Evolutionary conservation across 1,139 yeast species (phyloP), one percentile per base, ranked within the genome.

Genomic region (Saccharomyces hybrid): DNA sequence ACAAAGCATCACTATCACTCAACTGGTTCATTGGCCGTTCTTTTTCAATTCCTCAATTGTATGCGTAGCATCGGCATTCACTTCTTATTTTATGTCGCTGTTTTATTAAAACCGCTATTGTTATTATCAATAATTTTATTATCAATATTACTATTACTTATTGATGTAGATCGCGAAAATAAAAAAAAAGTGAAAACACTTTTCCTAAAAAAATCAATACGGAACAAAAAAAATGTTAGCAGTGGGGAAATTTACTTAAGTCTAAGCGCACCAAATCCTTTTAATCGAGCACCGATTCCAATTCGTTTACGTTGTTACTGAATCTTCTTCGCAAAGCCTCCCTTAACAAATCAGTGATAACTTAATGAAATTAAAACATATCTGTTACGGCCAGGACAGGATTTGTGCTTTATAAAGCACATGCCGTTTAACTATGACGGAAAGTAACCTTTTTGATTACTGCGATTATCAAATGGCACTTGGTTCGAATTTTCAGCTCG

Each of bases 1-100:
- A 70, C 57, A 78, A 68, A 50, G 70, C 49, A 21, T 44, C 47
- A 42, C 38, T 44, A 11, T 38, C 24, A 24, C 29, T 38, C 19
- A 38, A 11, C 24, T 38, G 44, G 44, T 34, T 26, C 52, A 51
- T 51, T 12, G n/a, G 24, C 28, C 21, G 14, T 38, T 8, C 6
- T 26, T 21, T 29, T 29, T 12, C 14, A 14, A n/a, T n/a, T 28
- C 8, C 34, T 32, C 14, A 14, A 31, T n/a, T 11, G 12, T 32
- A 24, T 4, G 29, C n/a, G 29, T 29, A 29, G 19, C 14, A 31
- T 14, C 27, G n/a, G 16, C 26, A 16, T 38, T 9, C 14, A 19
- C 49, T 11, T 14, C 12, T 16, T 38, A 4, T 16, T 16, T 9
- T 9, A 16, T 16, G 24, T 21, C 24, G 12, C n/a, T 16, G 24